phyloP scores from a whole-genome alignment of 148 eudicot species.

The Chenopodium formosanum region DNA sequence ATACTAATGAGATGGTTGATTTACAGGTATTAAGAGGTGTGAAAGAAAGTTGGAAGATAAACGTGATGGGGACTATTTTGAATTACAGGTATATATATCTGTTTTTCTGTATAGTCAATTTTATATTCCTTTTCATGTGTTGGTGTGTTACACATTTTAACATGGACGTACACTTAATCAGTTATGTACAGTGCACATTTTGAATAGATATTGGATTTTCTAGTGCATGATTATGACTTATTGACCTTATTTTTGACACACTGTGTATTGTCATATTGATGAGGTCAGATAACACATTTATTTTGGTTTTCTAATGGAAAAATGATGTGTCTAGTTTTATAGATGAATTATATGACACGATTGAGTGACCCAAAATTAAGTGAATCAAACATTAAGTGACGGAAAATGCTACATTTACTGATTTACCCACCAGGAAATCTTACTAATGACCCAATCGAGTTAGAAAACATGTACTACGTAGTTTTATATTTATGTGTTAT shows the following conservation, averaged over 20 bases:
- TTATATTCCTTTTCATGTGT: neutral
- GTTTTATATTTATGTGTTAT: no score
- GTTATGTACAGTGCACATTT: no score
- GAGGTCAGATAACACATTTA: neutral
- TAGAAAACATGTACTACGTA: no score
- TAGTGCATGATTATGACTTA: no score
- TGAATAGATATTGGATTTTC: no score
- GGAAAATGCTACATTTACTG: neutral
- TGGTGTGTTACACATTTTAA: neutral
- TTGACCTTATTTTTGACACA: neutral
- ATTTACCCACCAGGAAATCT: no score
- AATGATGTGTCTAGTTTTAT: neutral
- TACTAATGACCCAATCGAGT: no score
- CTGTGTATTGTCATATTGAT: neutral
- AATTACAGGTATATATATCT: constrained; percentile 61
- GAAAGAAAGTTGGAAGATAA: constrained; percentile 46
- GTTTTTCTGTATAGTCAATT: neutral
- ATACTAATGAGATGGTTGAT: neutral
- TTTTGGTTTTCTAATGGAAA: neutral
- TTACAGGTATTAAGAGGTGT: constrained; percentile 61
- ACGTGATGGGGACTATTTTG: constrained; percentile 82
- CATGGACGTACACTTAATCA: no score
- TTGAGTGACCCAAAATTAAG: no score
- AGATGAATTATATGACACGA: no score
- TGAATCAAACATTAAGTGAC: neutral